A percentile compares a stretch with the other conserved stretches of the same genome.
Evolutionary conservation across 2,329 filamentous ascomycete species (phyloP).

Genomic region (Beauveria pseudobassiana): DNA sequence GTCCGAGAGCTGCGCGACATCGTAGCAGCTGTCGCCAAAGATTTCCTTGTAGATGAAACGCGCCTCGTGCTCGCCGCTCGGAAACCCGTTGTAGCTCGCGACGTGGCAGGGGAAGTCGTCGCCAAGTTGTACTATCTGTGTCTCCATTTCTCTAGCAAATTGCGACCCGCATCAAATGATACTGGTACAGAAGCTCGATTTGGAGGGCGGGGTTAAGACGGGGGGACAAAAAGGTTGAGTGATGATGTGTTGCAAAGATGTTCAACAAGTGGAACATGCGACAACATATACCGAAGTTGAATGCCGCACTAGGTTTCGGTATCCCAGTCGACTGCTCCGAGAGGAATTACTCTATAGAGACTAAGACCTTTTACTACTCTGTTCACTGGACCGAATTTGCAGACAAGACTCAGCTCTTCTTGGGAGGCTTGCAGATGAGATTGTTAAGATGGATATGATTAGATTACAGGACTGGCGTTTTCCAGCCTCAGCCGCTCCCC

Average conservation of each 20-base stretch:
- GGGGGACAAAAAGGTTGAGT: background rate
- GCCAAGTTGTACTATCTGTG: background rate
- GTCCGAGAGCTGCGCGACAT: constrained; percentile 11
- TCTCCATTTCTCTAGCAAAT: background rate
- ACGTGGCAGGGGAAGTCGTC: constrained; percentile 1
- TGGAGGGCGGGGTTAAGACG: too few species aligned
- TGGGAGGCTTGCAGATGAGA: background rate
- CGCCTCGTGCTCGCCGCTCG: constrained; percentile 13
- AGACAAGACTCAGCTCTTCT: background rate
- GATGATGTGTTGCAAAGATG: too few species aligned
- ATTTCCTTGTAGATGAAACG: constrained; percentile 19
- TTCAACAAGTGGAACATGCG: too few species aligned
- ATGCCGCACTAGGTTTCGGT: too few species aligned
- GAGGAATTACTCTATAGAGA: too few species aligned
- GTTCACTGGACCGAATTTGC: background rate
- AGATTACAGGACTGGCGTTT: background rate
- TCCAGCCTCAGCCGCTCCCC: too few species aligned
- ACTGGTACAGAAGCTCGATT: background rate
- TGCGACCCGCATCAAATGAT: background rate
- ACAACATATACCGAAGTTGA: too few species aligned
- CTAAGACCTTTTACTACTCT: too few species aligned
- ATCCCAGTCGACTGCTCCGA: too few species aligned
- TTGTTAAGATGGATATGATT: background rate
- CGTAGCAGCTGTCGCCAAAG: constrained; percentile 18
- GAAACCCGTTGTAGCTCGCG: constrained; percentile 3